Evolutionary conservation across 441 rosid genomes (phyloP).

Genomic region (Croton laevigatus): DNA sequence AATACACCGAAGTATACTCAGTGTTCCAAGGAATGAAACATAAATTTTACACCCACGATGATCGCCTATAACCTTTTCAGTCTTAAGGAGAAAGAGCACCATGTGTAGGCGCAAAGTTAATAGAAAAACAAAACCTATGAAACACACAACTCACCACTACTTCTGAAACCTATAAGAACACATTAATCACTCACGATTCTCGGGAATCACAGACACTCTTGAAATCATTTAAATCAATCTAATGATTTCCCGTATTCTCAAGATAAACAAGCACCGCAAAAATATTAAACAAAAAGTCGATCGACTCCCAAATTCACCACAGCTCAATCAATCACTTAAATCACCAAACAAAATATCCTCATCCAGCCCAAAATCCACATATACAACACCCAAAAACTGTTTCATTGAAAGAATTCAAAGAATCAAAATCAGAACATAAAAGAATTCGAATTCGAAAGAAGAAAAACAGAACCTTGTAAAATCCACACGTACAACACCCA

Average conservation of each 20-base stretch:
- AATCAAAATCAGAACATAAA: neutral
- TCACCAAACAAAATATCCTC: neutral
- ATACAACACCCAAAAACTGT: neutral
- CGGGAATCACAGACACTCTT: neutral
- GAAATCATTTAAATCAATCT: neutral
- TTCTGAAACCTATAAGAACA: neutral
- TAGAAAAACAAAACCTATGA: neutral
- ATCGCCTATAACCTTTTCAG: neutral
- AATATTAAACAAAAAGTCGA: neutral
- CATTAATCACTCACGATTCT: neutral
- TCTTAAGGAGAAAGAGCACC: neutral
- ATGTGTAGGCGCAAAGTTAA: neutral
- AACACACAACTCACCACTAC: neutral
- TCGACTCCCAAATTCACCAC: neutral
- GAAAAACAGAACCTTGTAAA: constrained; percentile 48
- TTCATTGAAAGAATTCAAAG: neutral
- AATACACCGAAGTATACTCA: neutral
- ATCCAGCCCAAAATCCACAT: constrained; percentile 4
- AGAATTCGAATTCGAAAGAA: neutral
- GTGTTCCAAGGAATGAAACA: neutral
- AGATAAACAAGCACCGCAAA: neutral
- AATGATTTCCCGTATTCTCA: neutral
- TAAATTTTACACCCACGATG: neutral
- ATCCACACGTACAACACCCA: constrained; percentile 36
- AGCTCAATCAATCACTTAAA: neutral